phyloP scores from a whole-genome alignment of 2,329 filamentous ascomycete species.

The Aspergillus puulaauensis region DNA sequence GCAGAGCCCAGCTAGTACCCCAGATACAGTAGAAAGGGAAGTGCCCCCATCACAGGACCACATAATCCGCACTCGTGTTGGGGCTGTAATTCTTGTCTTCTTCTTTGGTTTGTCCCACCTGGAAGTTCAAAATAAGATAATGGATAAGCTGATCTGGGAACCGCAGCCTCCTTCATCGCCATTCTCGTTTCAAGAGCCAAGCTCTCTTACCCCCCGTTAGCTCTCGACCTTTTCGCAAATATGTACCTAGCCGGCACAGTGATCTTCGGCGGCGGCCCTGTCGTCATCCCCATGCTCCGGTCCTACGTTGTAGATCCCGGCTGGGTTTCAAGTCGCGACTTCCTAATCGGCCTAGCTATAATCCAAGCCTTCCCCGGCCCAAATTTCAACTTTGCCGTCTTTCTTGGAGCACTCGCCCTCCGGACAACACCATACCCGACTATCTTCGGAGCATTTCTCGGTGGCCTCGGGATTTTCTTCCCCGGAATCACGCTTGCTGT shows the following conservation, averaged over 20 bases:
- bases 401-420: conserved; percentile 54
- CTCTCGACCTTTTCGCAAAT: conserved; percentile 66
- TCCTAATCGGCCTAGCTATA: conserved; percentile 70
- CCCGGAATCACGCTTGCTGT: conserved; percentile 38
- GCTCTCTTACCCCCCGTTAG: conserved; percentile 42
- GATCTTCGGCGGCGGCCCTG: conserved; percentile 65
- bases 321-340: conserved; percentile 70
- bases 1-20: too few species aligned
- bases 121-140: too few species aligned
- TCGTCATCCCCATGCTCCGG: conserved; percentile 63
- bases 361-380: conserved; percentile 69
- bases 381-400: conserved; percentile 54
- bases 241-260: conserved; percentile 72
- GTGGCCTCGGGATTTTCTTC: conserved; percentile 46
- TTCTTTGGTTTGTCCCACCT: conserved; percentile 46
- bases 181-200: conserved; percentile 54
- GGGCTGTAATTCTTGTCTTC: conserved; percentile 35
- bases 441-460: conserved; percentile 52
- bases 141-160: background rate
- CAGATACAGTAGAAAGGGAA: too few species aligned
- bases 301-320: conserved; percentile 64
- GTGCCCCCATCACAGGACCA: background rate
- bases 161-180: conserved; percentile 51
- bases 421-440: conserved; percentile 29
- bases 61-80: conserved; percentile 36